Base-by-base conservation (phyloP, 2,329 filamentous ascomycete genomes). In the Trichophyton schoenleinii region DNA sequence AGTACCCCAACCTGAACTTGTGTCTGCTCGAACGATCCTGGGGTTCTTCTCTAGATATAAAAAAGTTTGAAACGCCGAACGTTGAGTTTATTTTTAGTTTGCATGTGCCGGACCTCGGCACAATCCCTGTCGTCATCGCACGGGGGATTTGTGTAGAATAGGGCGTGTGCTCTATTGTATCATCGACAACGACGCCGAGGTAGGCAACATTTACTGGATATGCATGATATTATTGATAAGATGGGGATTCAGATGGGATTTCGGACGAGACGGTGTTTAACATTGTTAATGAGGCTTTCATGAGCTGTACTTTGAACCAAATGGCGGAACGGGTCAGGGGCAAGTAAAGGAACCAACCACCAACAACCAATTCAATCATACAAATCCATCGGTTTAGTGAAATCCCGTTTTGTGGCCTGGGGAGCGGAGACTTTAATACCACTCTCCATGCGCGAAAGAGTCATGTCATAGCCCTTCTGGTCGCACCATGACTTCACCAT, bases 391-490 rank as follows among this genome's bases (percentile, higher is more conserved):
- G 58, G 52, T 2, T 36, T 58, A 11, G 59, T 53, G 52, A 61
- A 58, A 58, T 61, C 61, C 25, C 60, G 25, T 38, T 63, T 63
- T 34, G 52, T 31, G n/a, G 38, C 38, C 72, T 55, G 46, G 3
- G 78, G 77, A 31, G 72, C 78, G 41, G 77, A 79, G 52, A 77
- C 75, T 66, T 69, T 71, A 63, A 81, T 80, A 11, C 74, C 76
- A 63, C 71, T 75, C 67, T 80, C 78, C 60, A 79, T 57, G 42
- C 74, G 70, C 15, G 70, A 65, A 61, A 79, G 67, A 52, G 73
- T 77, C 68, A 80, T 70, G 15, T 67, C 67, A 57, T 78, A 76
- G 6, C 69, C 70, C 69, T 79, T 78, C 64, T 76, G 70, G 38
- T 74, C 69, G 65, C 77, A 80, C 77, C 77, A 79, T 20, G 68